phyloP scores from a whole-genome alignment of 768 basidiomycete species.

The Suillus bovinus region DNA sequence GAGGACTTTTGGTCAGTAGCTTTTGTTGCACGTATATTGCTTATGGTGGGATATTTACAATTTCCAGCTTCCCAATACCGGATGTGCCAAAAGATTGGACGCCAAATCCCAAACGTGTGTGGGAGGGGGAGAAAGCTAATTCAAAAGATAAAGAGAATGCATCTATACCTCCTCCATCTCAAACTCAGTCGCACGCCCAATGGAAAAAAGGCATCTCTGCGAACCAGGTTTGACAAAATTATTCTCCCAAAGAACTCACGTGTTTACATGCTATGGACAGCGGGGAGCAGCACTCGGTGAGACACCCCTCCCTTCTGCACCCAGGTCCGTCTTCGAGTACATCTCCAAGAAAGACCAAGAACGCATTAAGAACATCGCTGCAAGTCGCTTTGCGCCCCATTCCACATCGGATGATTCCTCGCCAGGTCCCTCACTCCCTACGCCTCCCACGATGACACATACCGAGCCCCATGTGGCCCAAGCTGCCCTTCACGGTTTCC shows the following conservation, averaged over 20 bases:
- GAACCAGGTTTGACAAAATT: conserved; percentile 57
- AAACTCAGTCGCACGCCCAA: conserved; percentile 40
- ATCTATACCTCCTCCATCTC: conserved; percentile 24
- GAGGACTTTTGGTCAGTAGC: conserved; percentile 66
- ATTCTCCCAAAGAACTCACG: not conserved
- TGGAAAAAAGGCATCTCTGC: conserved; percentile 68
- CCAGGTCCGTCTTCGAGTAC: conserved; percentile 91
- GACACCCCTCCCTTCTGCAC: conserved; percentile 61
- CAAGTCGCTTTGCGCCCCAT: conserved; percentile 27
- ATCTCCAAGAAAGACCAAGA: conserved; percentile 92
- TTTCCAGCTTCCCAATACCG: conserved; percentile 76
- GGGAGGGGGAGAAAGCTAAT: conserved; percentile 49
- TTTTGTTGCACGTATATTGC: not conserved
- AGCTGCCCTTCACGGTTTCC: conserved; percentile 86
- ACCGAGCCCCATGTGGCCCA: conserved; percentile 79
- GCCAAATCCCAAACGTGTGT: conserved; percentile 80
- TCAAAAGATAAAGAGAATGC: conserved; percentile 46
- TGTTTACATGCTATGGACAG: conserved; percentile 41
- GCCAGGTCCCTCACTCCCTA: conserved; percentile 30
- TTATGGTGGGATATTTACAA: conserved; percentile 5
- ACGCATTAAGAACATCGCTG: conserved; percentile 65
- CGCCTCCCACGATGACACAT: conserved; percentile 50
- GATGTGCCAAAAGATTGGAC: conserved; percentile 84
- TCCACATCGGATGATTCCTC: conserved; percentile 28
- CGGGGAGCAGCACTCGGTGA: conserved; percentile 86